phyloP scores from a whole-genome alignment of 495 filamentous ascomycete species.

The Oleoguttula mirabilis region DNA sequence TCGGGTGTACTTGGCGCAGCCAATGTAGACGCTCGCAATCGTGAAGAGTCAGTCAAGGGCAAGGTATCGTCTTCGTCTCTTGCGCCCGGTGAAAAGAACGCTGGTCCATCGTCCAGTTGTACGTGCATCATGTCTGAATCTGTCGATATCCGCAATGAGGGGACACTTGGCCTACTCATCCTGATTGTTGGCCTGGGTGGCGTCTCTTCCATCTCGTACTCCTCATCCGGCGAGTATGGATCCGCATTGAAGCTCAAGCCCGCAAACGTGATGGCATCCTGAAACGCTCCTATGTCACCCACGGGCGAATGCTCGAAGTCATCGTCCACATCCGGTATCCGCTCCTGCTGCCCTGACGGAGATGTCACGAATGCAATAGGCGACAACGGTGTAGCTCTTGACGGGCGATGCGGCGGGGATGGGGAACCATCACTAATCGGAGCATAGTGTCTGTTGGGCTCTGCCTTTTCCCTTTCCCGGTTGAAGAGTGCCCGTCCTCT shows the following conservation, averaged over 20 bases:
- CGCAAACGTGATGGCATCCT: slow-evolving; percentile 48
- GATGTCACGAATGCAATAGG: slow-evolving; percentile 26
- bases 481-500: slow-evolving; percentile 26
- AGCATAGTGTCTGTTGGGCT: slow-evolving; percentile 35
- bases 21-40: slow-evolving; percentile 26
- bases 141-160: slow-evolving; percentile 23
- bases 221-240: slow-evolving; percentile 11
- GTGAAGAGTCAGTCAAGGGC: slow-evolving; percentile 28
- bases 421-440: slow-evolving; percentile 45
- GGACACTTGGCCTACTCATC: slow-evolving; percentile 22
- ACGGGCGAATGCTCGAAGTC: slow-evolving; percentile 35
- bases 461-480: slow-evolving; percentile 8
- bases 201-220: slow-evolving; percentile 9
- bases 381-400: slow-evolving; percentile 1
- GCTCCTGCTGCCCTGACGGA: slow-evolving; percentile 23
- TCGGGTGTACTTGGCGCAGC: slow-evolving; percentile 28
- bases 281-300: slow-evolving; percentile 41
- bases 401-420: slow-evolving; percentile 23
- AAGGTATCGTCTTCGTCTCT: slow-evolving; percentile 47
- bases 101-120: slow-evolving; percentile 25
- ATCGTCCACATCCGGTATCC: slow-evolving; percentile 28
- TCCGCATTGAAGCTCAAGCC: slow-evolving; percentile 44
- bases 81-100: slow-evolving; percentile 13
- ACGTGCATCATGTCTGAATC: slow-evolving; percentile 40
- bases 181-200: slow-evolving; percentile 17